These are phyloP conservation scores for Chlorella sp. DNA, from an alignment of 139 green algal species.

Conservation along the genomic window DNA sequence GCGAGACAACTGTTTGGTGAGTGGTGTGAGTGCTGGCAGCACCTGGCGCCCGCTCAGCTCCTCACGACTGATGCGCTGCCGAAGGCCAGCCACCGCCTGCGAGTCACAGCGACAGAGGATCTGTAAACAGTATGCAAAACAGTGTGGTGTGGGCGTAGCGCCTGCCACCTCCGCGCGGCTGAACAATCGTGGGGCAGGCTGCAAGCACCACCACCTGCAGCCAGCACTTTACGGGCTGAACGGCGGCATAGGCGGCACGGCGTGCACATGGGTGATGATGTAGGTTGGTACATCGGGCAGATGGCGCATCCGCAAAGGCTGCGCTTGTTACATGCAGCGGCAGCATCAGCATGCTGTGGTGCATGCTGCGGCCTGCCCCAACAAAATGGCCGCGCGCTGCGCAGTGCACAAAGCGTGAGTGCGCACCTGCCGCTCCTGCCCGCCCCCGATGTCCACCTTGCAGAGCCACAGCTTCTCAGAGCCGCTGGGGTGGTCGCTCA, in stretches of 20 bases:
- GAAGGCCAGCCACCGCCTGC: constrained; percentile 17
- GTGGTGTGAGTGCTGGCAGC: not conserved
- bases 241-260: no score
- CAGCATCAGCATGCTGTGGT: not conserved
- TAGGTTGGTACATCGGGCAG: not conserved
- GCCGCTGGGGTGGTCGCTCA: constrained; percentile 26
- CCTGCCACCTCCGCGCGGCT: no score
- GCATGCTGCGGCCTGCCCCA: no score
- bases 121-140: no score
- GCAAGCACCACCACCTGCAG: no score
- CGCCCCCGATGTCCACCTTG: constrained; percentile 19
- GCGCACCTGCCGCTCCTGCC: constrained; percentile 22
- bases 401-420: not conserved
- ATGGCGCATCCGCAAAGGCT: not conserved
- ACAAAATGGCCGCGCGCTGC: no score
- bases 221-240: no score
- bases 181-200: no score
- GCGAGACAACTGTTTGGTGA: not conserved
- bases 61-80: constrained; percentile 3
- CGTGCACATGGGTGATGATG: no score
- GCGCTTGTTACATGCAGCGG: not conserved
- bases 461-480: constrained; percentile 30
- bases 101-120: no score
- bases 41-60: not conserved
- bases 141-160: no score